Evolutionary conservation across 164 flowering plant species (phyloP).

Genomic region (Dillenia turbinata): DNA sequence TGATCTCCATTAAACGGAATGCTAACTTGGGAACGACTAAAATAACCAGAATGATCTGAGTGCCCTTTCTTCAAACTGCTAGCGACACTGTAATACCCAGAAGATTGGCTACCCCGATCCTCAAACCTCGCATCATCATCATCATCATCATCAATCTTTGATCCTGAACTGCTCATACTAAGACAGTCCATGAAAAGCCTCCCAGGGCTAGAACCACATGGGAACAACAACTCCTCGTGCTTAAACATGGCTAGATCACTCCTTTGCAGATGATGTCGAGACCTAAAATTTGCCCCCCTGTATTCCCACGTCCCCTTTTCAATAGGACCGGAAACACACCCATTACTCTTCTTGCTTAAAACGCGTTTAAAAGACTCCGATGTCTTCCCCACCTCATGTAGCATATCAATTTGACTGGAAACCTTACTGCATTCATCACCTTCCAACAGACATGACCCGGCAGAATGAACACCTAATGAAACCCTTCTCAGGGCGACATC

Average conservation of each 20-base stretch:
- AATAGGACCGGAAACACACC: conserved; percentile 29
- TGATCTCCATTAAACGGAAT: conserved; percentile 30
- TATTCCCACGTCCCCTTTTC: conserved; percentile 22
- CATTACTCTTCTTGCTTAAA: conserved; percentile 23
- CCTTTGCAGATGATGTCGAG: conserved; percentile 27
- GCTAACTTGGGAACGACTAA: conserved; percentile 22
- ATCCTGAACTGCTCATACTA: conserved; percentile 66
- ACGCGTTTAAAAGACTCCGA: conserved; percentile 29
- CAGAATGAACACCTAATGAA: no score
- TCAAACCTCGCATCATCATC: conserved; percentile 30
- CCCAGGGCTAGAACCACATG: conserved; percentile 77
- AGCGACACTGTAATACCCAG: conserved; percentile 16
- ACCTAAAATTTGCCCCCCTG: conserved; percentile 20
- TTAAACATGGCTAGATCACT: conserved; percentile 29
- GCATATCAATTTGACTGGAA: conserved; percentile 26
- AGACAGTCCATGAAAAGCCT: conserved; percentile 83
- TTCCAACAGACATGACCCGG: conserved; percentile 5
- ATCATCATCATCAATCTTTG: conserved; percentile 49
- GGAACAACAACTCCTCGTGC: conserved; percentile 49
- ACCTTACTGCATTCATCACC: conserved; percentile 19
- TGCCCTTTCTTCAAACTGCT: conserved; percentile 38
- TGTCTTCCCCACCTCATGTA: conserved; percentile 8
- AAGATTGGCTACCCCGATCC: conserved; percentile 36
- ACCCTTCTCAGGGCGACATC: conserved; percentile 17
- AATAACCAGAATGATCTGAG: conserved; percentile 22